Percentiles rank a stretch among this genome's conserved stretches.
phyloP scores from a whole-genome alignment of 2,329 filamentous ascomycete genomes.

The Fusarium chaquense region DNA sequence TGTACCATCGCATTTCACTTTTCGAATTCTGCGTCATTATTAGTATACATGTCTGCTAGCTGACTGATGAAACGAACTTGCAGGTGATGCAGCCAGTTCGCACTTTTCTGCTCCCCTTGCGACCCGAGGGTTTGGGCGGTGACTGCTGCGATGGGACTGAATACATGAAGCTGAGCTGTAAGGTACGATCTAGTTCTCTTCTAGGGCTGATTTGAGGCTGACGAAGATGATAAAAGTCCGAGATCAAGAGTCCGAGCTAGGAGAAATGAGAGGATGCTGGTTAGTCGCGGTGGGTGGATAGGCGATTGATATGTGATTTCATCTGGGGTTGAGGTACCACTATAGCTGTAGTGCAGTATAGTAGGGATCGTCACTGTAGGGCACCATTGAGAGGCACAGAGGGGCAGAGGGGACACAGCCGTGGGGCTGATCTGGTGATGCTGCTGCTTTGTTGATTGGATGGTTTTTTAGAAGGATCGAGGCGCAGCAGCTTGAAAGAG shows the following conservation, averaged over 20 bases:
- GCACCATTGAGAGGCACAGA: too few species aligned
- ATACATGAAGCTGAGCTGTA: conserved; percentile 16
- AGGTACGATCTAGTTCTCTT: background rate
- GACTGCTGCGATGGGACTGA: conserved; percentile 13
- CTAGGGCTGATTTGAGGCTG: background rate
- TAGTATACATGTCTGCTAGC: background rate
- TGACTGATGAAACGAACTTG: conserved; percentile 58
- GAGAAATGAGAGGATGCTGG: conserved; percentile 23
- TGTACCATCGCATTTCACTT: conserved; percentile 31
- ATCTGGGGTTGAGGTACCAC: conserved; percentile 22
- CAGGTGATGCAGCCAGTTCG: conserved; percentile 66
- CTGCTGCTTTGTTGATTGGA: background rate
- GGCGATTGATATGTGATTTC: conserved; percentile 15
- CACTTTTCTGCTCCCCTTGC: conserved; percentile 60
- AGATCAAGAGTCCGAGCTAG: conserved; percentile 32
- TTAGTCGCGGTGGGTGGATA: background rate
- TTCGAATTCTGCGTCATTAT: conserved; percentile 12
- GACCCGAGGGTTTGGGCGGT: conserved; percentile 45
- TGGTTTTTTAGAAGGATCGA: background rate
- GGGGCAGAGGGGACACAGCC: background rate
- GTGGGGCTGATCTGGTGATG: conserved; percentile 5
- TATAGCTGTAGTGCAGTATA: conserved; percentile 5
- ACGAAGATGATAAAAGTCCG: conserved; percentile 1
- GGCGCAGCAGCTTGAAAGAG: background rate
- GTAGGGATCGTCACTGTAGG: background rate